phyloP scores from a whole-genome alignment of 1,284 basidiomycete genomes.

The Austroboletus novae-zelandiae region DNA sequence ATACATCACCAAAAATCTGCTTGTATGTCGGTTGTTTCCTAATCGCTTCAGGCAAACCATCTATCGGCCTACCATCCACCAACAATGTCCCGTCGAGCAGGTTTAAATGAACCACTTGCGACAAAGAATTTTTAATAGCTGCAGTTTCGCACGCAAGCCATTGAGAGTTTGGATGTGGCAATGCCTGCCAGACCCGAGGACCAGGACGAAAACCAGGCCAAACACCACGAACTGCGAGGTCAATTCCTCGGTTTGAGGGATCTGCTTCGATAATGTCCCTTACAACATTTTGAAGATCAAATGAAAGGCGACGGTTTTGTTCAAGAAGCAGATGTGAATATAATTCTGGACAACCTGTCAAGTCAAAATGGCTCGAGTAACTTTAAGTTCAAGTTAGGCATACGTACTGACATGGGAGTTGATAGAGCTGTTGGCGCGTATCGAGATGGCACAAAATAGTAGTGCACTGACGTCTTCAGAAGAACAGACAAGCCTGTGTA shows the following conservation, averaged over 20 bases:
- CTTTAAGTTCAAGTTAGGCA: not conserved
- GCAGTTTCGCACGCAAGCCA: slow-evolving; percentile 1
- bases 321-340: slow-evolving; percentile 14
- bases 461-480: slow-evolving; percentile 28
- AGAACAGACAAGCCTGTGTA: slow-evolving; percentile 16
- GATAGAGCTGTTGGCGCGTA: slow-evolving; percentile 7
- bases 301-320: slow-evolving; percentile 27
- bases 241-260: slow-evolving; percentile 20
- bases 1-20: slow-evolving; percentile 33
- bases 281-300: slow-evolving; percentile 23
- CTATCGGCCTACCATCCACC: slow-evolving; percentile 35
- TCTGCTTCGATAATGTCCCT: slow-evolving; percentile 4
- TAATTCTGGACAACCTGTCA: too few species aligned
- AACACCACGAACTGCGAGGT: slow-evolving; percentile 32
- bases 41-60: slow-evolving; percentile 38
- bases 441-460: slow-evolving; percentile 35
- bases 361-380: not conserved
- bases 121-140: too few species aligned
- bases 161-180: not conserved
- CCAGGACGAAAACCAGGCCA: slow-evolving; percentile 27
- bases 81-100: not conserved
- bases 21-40: slow-evolving; percentile 33
- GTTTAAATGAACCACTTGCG: not conserved
- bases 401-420: not conserved
- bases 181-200: not conserved